Evolutionary conservation across 768 basidiomycete genomes (phyloP), one percentile per base, ranked within the genome.

Genomic region (button mushroom (Agaricus bisporus)): DNA sequence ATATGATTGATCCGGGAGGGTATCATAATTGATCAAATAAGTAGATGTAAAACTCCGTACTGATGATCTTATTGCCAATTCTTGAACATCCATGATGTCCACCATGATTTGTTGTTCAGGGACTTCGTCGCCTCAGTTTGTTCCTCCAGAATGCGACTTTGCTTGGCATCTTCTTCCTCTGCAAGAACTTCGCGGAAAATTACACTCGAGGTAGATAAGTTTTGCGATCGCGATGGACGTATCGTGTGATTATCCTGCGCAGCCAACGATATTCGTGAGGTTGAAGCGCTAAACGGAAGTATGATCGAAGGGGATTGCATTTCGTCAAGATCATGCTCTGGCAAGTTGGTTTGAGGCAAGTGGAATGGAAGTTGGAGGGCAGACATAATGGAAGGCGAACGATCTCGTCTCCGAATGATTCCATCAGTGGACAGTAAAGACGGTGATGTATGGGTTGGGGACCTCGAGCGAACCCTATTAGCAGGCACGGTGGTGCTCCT

Each of bases 121-220:
- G 72, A 68, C 56, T 74, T 74, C 32, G 72, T 68, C 35, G 72
- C 77, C 58, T 81, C 77, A 9, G 70, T 72, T 59, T 79, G 68
- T 65, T 87, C 85, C 44, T 76, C 75, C 59, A 80, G 73, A 46
- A 81, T 60, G 42, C 79, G 70, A 58, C 80, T 73, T 29, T 73
- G 72, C 25, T 79, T 68, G 4, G 78, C 85, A 14, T 78, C 70
- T 55, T 78, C 73, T 66, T 88, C 87, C 64, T 90, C 86, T 37
- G 80, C 84, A 38, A 87, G 72, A 39, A 86, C 80, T 59, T 89
- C 87, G 43, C 79, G 76, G 48, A 78, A 72, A 39, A 88, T 83
- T 9, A 85, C 87, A 56, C 83, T 75, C 8, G 78, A 77, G 4
- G 81, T 72, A 14, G 82, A 75, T n/a, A 85, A 68, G 55, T 74